phyloP scores from a whole-genome alignment of 2,329 filamentous ascomycete genomes.

The Diaporthe australafricana region DNA sequence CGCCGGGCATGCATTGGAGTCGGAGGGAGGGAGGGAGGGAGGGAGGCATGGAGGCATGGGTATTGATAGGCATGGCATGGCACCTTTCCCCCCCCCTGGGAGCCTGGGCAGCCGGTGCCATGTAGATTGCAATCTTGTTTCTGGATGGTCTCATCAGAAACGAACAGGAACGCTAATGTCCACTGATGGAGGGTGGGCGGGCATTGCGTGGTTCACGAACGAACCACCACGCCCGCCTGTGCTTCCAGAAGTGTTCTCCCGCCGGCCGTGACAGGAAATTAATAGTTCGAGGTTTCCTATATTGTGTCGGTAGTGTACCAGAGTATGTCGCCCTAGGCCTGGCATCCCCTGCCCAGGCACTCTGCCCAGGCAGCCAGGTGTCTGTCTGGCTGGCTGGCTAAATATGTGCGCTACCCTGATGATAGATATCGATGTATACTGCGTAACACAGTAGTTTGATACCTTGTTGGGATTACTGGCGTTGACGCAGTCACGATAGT shows the following conservation, averaged over 20 bases:
- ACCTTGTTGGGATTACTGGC: too few relatives aligned
- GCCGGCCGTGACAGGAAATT: conserved; percentile 17
- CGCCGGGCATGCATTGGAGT: not conserved
- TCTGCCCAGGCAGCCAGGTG: too few relatives aligned
- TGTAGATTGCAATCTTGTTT: conserved; percentile 29
- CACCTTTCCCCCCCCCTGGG: not conserved
- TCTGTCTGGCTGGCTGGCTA: not conserved
- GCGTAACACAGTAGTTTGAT: too few relatives aligned
- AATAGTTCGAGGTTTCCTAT: not conserved
- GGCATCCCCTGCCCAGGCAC: not conserved
- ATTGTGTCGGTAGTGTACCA: conserved; percentile 18
- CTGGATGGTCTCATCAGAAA: conserved; percentile 26
- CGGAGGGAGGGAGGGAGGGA: too few relatives aligned
- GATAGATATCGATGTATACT: too few relatives aligned
- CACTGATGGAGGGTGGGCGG: not conserved
- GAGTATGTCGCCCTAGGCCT: not conserved
- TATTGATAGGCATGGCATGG: not conserved
- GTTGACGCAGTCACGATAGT: not conserved
- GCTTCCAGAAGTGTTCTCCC: conserved; percentile 28
- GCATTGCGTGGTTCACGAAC: not conserved
- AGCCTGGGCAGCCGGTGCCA: conserved; percentile 26
- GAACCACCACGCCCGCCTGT: not conserved
- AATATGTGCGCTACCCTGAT: not conserved
- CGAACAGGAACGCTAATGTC: conserved; percentile 25
- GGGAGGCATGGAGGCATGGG: too few relatives aligned